These are phyloP conservation scores for Fusarium sp. DNA, from an alignment of 2,329 filamentous ascomycete genomes.

Conservation along the genomic window DNA sequence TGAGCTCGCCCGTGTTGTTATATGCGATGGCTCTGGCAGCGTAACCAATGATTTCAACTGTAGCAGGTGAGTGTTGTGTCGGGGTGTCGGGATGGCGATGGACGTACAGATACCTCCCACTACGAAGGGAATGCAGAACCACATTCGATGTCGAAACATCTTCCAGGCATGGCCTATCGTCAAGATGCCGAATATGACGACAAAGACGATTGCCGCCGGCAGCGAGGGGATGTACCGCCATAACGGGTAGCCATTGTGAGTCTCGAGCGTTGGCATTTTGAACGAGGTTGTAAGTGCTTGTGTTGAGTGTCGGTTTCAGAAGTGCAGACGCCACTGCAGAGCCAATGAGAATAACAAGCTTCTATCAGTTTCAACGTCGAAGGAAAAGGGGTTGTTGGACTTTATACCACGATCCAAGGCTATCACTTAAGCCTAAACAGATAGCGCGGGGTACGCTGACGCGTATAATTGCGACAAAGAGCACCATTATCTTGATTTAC, in stretches of 20 bases:
- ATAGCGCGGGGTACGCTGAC: not conserved
- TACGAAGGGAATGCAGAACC: conserved; percentile 62
- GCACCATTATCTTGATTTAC: not conserved
- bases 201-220: conserved; percentile 59
- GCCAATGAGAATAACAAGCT: not conserved
- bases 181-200: conserved; percentile 56
- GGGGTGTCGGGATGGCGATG: too few species aligned
- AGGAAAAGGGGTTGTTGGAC: not conserved
- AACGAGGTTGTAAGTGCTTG: not conserved
- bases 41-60: conserved; percentile 1
- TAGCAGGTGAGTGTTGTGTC: not conserved
- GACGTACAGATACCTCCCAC: conserved; percentile 53
- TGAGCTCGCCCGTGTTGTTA: not conserved
- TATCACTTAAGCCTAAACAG: not conserved
- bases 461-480: conserved; percentile 1
- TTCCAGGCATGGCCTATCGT: conserved; percentile 57
- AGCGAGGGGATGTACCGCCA: conserved; percentile 56
- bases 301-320: not conserved
- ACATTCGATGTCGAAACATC: conserved; percentile 57
- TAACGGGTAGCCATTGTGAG: conserved; percentile 40
- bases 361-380: not conserved
- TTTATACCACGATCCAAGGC: not conserved
- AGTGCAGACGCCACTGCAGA: not conserved
- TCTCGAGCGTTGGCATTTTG: conserved; percentile 38
- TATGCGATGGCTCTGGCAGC: not conserved